These are phyloP conservation scores for Echium plantagineum DNA, from an alignment of 257 asterid genomes.

Conservation along the genomic window DNA sequence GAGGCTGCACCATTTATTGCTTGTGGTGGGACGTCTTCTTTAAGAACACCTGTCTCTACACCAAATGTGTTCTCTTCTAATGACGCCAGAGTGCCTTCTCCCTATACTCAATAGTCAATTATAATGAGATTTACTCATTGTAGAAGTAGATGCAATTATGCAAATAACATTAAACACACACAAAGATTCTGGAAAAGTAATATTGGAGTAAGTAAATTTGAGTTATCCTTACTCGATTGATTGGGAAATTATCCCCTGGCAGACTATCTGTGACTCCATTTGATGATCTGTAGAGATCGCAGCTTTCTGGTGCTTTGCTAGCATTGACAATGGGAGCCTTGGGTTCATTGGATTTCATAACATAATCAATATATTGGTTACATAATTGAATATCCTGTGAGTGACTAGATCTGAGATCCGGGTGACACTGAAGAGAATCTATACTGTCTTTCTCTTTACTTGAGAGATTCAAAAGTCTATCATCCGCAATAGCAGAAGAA, in stretches of 20 bases:
- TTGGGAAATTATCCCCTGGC: conserved; percentile 32
- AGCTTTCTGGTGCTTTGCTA: conserved; percentile 27
- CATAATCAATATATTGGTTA: conserved; percentile 23
- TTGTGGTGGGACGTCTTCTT: conserved; percentile 27
- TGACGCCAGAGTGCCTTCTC: conserved; percentile 29
- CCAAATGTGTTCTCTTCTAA: conserved; percentile 20
- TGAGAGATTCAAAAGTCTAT: conserved; percentile 19
- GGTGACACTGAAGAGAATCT: conserved; percentile 36
- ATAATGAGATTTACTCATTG: conserved; percentile 14
- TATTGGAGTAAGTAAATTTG: background rate
- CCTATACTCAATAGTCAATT: conserved; percentile 27
- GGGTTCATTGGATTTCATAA: conserved; percentile 34
- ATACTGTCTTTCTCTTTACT: conserved; percentile 31
- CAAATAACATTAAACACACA: conserved; percentile 7
- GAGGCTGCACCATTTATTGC: conserved; percentile 34
- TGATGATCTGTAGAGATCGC: conserved; percentile 28
- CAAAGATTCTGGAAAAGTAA: conserved; percentile 1
- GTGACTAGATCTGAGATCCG: conserved; percentile 29
- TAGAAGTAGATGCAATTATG: conserved; percentile 3
- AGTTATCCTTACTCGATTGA: conserved; percentile 32
- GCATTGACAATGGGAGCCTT: conserved; percentile 28
- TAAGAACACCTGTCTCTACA: conserved; percentile 29
- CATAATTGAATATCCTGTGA: conserved; percentile 20
- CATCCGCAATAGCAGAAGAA: conserved; percentile 29
- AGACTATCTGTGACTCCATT: conserved; percentile 22